Evolutionary conservation across 139 green algal genomes (phyloP).

Genomic region (Astrephomene gubernaculifera): DNA sequence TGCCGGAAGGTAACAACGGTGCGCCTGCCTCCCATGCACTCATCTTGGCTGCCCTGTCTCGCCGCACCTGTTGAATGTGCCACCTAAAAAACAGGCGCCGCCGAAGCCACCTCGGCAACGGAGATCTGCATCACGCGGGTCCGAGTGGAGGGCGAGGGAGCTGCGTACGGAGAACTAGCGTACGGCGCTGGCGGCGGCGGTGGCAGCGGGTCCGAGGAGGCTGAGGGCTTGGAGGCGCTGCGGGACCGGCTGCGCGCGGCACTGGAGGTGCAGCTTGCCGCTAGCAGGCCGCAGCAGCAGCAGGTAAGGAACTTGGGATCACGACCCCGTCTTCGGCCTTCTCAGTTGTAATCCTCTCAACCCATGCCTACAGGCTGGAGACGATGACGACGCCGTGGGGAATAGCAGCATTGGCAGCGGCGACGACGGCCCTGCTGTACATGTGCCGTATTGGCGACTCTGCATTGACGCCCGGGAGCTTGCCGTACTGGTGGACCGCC

Average conservation of each 20-base stretch:
- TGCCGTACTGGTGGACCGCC: constrained; percentile 17
- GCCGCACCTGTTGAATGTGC: no score
- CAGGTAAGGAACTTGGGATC: background rate
- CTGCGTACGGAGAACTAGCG: constrained; percentile 39
- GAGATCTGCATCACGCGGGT: constrained; percentile 39
- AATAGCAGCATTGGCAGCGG: background rate
- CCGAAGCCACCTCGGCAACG: background rate
- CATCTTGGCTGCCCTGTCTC: no score
- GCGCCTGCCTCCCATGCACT: background rate
- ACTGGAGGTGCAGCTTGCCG: constrained; percentile 59
- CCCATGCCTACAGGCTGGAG: no score
- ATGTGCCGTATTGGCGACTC: constrained; percentile 51
- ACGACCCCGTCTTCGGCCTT: no score
- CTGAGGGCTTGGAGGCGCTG: constrained; percentile 42
- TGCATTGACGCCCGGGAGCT: constrained; percentile 43
- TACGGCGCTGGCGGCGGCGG: background rate
- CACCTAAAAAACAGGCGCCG: constrained; percentile 16
- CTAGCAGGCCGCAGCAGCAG: constrained; percentile 44
- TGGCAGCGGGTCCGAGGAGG: background rate
- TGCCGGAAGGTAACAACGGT: background rate
- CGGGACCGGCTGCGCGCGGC: constrained; percentile 36
- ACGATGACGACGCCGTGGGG: no score
- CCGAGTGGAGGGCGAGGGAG: constrained; percentile 35
- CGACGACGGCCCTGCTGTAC: background rate
- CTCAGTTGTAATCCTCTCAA: no score